A percentile compares a stretch with the other conserved stretches of the same genome.
Evolutionary conservation across 192 early-diverging fungal genomes (phyloP).

Genomic region (Spinellus fusiger): DNA sequence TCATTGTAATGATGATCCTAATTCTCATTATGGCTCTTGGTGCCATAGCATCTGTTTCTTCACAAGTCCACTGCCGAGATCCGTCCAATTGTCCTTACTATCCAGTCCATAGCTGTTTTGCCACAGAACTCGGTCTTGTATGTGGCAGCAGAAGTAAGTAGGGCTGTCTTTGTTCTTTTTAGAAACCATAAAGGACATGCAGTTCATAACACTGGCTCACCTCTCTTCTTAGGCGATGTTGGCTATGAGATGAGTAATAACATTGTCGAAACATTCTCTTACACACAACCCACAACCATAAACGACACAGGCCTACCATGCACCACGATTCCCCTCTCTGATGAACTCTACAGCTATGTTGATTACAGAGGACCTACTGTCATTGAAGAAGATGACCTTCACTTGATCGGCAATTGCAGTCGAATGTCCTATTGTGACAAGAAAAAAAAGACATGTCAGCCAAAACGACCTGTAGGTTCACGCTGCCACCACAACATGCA

Average conservation of each 20-base stretch:
- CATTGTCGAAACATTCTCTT: conserved; percentile 12
- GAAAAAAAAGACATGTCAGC: conserved; percentile 25
- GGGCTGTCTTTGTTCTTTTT: too few species aligned
- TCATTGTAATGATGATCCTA: too few species aligned
- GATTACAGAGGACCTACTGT: conserved; percentile 24
- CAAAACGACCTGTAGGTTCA: conserved; percentile 20
- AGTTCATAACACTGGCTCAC: too few species aligned
- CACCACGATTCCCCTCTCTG: conserved; percentile 14
- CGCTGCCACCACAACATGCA: conserved; percentile 23
- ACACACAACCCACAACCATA: conserved; percentile 1
- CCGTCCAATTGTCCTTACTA: conserved; percentile 25
- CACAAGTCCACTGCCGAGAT: conserved; percentile 27
- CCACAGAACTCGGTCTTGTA: conserved; percentile 15
- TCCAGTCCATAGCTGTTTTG: conserved; percentile 28
- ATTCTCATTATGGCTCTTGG: too few species aligned
- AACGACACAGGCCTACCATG: conserved; percentile 30
- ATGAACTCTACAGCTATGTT: conserved; percentile 25
- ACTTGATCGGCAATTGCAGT: conserved; percentile 30
- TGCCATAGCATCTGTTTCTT: too few species aligned
- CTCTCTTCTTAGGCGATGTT: conserved; percentile 7
- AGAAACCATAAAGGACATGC: too few species aligned
- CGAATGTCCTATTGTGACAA: conserved; percentile 26
- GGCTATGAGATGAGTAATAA: conserved; percentile 27
- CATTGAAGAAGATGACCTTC: conserved; percentile 19
- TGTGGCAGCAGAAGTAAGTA: conserved; percentile 23